phyloP scores from a whole-genome alignment of 805 yeast genomes.

The Helenozyma baotianmanensis region DNA sequence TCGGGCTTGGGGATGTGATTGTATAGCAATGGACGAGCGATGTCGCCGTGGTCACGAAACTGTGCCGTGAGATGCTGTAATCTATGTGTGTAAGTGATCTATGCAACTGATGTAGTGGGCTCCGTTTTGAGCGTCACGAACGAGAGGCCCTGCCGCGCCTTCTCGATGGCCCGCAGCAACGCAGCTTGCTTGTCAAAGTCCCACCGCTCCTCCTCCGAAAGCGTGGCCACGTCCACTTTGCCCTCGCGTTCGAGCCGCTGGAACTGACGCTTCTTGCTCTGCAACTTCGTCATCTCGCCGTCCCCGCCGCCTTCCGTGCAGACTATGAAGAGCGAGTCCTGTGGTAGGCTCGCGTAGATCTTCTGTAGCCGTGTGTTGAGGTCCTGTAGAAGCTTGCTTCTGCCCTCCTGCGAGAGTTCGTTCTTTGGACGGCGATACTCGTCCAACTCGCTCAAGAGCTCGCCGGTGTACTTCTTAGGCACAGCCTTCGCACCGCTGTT shows the following conservation, averaged over 20 bases:
- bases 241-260: slow-evolving; percentile 40
- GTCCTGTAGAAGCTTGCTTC: slow-evolving; percentile 17
- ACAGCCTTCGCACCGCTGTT: slow-evolving; percentile 24
- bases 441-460: slow-evolving; percentile 1
- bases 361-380: slow-evolving; percentile 43
- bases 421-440: neutral
- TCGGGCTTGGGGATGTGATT: slow-evolving; percentile 18
- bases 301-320: slow-evolving; percentile 64
- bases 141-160: slow-evolving; percentile 59
- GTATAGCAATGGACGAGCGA: neutral
- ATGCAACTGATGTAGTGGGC: no score
- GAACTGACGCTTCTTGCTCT: slow-evolving; percentile 37
- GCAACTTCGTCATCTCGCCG: slow-evolving; percentile 43
- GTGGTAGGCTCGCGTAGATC: slow-evolving; percentile 52
- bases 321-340: slow-evolving; percentile 55
- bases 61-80: neutral
- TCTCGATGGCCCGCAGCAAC: slow-evolving; percentile 42
- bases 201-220: slow-evolving; percentile 46
- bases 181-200: slow-evolving; percentile 43
- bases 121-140: slow-evolving; percentile 43
- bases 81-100: no score
- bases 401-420: slow-evolving; percentile 5
- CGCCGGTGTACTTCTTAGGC: slow-evolving; percentile 21
- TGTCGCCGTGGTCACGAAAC: neutral
- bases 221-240: slow-evolving; percentile 40